Base-by-base conservation (phyloP, 1,139 yeast species). In the Yamadazyma mexicana region DNA sequence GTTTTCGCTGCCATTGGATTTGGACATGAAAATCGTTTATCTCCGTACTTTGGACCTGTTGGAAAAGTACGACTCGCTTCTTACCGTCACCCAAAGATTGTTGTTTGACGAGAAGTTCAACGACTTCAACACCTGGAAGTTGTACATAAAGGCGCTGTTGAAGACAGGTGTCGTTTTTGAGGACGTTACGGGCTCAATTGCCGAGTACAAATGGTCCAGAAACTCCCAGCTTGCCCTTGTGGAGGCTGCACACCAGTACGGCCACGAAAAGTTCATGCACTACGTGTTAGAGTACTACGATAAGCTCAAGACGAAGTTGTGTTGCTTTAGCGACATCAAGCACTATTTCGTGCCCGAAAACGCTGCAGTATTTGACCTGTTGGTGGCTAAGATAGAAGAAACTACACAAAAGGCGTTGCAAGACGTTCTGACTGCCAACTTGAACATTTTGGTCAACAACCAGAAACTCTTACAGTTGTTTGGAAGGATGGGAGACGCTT, bases 81-180 rank as follows among this genome's bases (percentile, higher is more conserved):
- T 51, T 40, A 49, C 58, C 0, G 68, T 62, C 41, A 49, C 71
- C 25, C 30, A 51, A 2, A 43, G 55, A 1, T 62, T 75, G n/a
- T 51, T 81, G 9, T 62, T 72, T 23, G 63, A 62, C 2, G 62
- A 69, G 30, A 58, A 65, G 4, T 72, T 79, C 40, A 79, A 82
- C 48, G 87, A 81, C 53, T 81, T 73, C 61, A 73, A 77, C 47
- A 72, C 83, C 10, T 81, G 87, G 87, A 73, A 71, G 40, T 55
- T 63, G 26, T 61, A 75, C 40, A 68, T 82, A 22, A 57, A 62
- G 34, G 66, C 89, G 1, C 70, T 73, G 0, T 49, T 59, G 9
- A 48, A 69, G 25, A 44, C 71, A 17, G 59, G 54, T 1, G 51
- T 43, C 2, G 43, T 61, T 2, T 40, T 54, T n/a, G 61, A 55